Base-by-base conservation (phyloP, 768 basidiomycete genomes). In the Naematelia encephala region DNA sequence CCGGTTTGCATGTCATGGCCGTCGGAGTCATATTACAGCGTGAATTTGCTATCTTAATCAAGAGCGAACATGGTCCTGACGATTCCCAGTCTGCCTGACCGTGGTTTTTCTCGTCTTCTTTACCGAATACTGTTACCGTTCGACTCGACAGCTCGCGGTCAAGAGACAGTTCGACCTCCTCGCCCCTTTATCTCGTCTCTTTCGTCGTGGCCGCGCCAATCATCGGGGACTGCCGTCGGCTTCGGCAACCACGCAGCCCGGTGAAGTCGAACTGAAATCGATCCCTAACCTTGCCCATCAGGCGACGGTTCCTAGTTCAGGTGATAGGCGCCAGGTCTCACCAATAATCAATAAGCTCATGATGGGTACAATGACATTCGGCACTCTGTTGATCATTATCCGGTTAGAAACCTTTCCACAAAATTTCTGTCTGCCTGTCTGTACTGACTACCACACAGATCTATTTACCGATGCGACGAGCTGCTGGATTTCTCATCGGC, bases 11-110 rank as follows among this genome's bases (percentile, higher is more conserved):
- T 50, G 79, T 85, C 66, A 86, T 86, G 84, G 79, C 68, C 22
- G 69, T 54, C 1, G 87, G 86, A 47, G 87, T 88, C 61, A 77
- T 79, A 14, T 81, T 86, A 66, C 86, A 87, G 55, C 68, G 81
- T 81, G 44, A 58, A 79, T 74, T 23, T 23, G n/a, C 44, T 4
- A 5, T 46, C 23, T n/a, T 16, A n/a, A 4, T 23, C 16, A 39
- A 30, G 3, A 5, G 21, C 12, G n/a, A n/a, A n/a, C n/a, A n/a
- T n/a, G 14, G 2, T 16, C 5, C 21, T 16, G 5, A 28, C 46
- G 19, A 12, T 13, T 2, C 52, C 22, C 14, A 67, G 66, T 67
- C 13, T 81, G 78, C 30, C 79, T 81, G 19, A 79, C 84, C 54
- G 66, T 73, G 3, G 58, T 79, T 19, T 83, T 80, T 72, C 73